Evolutionary conservation across 495 filamentous ascomycete species (phyloP), one percentile per base, ranked within the genome.

Genomic region (Aspergillus leporis): DNA sequence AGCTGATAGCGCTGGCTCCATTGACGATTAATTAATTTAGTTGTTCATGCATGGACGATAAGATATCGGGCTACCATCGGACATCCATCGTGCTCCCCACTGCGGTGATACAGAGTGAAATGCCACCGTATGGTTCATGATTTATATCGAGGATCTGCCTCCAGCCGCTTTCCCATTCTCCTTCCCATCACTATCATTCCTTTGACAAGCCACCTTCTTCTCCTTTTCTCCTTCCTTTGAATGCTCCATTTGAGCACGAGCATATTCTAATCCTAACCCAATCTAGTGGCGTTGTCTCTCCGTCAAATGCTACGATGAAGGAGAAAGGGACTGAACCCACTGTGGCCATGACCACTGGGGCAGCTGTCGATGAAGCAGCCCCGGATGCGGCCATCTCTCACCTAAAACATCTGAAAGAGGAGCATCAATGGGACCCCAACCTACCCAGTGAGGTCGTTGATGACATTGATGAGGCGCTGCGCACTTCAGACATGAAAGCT

Each of bases 341-440:
- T 32, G 58, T 69, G 60, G 62, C 65, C 55, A 43, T 70, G 40
- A 58, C 69, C 48, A 61, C 66, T 7, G 7, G 21, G 0, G 61
- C 60, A 28, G 46, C 48, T 55, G 63, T 65, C 38, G 67, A 70
- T 25, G 89, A 71, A 40, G 57, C 61, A 13, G 63, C 64, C 46
- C 82, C 81, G 13, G 83, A 85, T 62, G 70, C 74, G 12, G 65
- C 70, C 3, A 56, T 70, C n/a, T 49, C 55, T n/a, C 66, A 75
- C 34, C 65, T 81, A 43, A 71, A 66, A 48, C 63, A 76, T 34
- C 61, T 87, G 56, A 83, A 86, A 60, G 78, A 81, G 53, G 79
- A 82, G 55, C 87, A 89, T 56, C 80, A 83, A 56, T 83, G 87
- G 78, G 87, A 91, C 59, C 86, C 87, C 16, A 90, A 91, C 63